Evolutionary conservation across 1,284 basidiomycete genomes (phyloP).

Genomic region (Microbotryum scabiosae): DNA sequence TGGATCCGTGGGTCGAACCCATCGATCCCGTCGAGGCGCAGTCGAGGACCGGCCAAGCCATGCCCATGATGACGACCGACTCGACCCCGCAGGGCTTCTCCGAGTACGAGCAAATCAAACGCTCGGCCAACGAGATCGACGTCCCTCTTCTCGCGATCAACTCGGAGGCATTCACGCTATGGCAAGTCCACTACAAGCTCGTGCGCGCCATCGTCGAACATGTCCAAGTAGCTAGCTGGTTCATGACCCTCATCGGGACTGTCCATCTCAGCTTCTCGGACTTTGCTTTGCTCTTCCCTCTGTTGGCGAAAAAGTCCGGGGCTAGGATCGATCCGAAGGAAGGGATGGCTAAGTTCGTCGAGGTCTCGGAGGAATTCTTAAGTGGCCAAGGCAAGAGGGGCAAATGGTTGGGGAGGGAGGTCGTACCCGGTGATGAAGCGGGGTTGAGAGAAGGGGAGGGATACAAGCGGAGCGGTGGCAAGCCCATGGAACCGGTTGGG

Average conservation of each 20-base stretch:
- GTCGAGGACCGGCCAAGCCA: not conserved
- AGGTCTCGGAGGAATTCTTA: slow-evolving; percentile 14
- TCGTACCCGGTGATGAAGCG: slow-evolving; percentile 8
- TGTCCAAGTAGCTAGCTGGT: slow-evolving; percentile 22
- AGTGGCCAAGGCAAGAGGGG: not conserved
- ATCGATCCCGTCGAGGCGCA: slow-evolving; percentile 11
- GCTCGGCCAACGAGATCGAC: slow-evolving; percentile 30
- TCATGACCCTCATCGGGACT: slow-evolving; percentile 30
- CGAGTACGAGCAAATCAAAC: not conserved
- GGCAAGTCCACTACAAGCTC: slow-evolving; percentile 35
- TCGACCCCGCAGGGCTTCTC: not conserved
- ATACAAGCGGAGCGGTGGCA: not conserved
- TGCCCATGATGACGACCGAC: not conserved
- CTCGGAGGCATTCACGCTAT: slow-evolving; percentile 42
- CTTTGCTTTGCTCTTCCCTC: slow-evolving; percentile 34
- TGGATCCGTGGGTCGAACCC: slow-evolving; percentile 31
- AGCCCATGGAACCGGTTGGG: slow-evolving; percentile 6
- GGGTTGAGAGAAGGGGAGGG: slow-evolving; percentile 12
- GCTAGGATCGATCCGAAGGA: slow-evolving; percentile 16
- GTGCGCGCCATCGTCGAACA: slow-evolving; percentile 34
- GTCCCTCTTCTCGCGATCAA: slow-evolving; percentile 43
- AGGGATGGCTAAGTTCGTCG: slow-evolving; percentile 5
- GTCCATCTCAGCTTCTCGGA: slow-evolving; percentile 37
- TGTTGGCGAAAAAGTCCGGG: slow-evolving; percentile 34
- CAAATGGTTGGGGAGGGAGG: not conserved